Conservation (phyloP, 225 moss, liverwort and hornwort genomes). For the Climacium dendroides region DNA sequence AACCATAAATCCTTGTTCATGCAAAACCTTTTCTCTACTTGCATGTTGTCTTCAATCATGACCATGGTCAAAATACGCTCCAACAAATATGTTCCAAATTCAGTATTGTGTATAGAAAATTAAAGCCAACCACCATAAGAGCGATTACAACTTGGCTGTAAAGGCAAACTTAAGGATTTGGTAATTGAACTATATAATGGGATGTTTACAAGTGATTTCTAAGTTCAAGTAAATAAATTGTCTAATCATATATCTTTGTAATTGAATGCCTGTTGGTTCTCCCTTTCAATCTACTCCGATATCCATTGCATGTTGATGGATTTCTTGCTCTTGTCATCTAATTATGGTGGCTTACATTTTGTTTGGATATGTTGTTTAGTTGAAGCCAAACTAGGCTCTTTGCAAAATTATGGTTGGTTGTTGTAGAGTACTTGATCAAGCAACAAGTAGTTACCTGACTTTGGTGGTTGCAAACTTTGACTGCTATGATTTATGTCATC, state of each 20-base stretch:
- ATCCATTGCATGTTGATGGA: accelerated
- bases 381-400: neutral
- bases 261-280: neutral
- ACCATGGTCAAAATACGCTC: neutral
- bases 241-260: neutral
- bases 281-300: neutral
- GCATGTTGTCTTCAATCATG: accelerated
- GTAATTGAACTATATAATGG: neutral
- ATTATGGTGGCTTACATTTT: neutral
- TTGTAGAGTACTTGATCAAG: neutral
- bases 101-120: neutral
- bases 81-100: accelerated
- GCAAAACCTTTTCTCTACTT: neutral
- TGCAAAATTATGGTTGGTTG: neutral
- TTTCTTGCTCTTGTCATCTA: neutral
- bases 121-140: neutral
- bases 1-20: neutral
- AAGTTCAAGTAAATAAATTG: neutral
- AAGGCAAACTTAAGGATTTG: accelerated
- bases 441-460: accelerated
- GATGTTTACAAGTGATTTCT: neutral
- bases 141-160: accelerated
- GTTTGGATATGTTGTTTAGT: neutral
- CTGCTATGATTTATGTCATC: accelerated
- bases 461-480: accelerated